A percentile compares a stretch with the other conserved stretches of the same genome.
Conservation (phyloP, 805 yeast genomes). For the Starmerella geochares region DNA sequence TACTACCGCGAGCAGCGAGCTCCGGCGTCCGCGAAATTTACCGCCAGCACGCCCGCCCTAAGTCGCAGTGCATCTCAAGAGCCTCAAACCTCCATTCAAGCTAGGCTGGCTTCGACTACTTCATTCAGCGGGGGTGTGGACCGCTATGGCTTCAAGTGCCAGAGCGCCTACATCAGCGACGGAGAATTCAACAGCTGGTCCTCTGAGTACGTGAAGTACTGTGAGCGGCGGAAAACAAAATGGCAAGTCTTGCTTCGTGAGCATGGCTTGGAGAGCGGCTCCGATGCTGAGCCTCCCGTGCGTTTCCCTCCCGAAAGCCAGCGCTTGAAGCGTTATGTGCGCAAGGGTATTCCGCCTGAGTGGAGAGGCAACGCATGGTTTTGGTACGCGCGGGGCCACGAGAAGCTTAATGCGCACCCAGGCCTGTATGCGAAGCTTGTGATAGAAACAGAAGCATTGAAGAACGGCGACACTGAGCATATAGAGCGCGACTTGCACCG, state of each 20-base stretch:
- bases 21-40: not conserved
- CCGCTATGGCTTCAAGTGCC: slow-evolving; percentile 79
- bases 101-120: slow-evolving; percentile 14
- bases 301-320: slow-evolving; percentile 31
- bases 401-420: slow-evolving; percentile 51
- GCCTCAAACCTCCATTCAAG: not conserved
- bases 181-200: slow-evolving; percentile 69
- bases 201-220: slow-evolving; percentile 51
- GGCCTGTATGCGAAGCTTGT: slow-evolving; percentile 69
- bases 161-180: slow-evolving; percentile 42
- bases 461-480: slow-evolving; percentile 75
- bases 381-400: slow-evolving; percentile 79
- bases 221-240: slow-evolving; percentile 56
- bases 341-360: slow-evolving; percentile 92
- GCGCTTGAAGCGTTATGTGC: slow-evolving; percentile 56
- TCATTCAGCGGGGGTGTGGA: slow-evolving; percentile 36
- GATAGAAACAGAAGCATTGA: slow-evolving; percentile 42
- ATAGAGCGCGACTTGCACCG: slow-evolving; percentile 89
- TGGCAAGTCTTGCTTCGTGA: slow-evolving; percentile 63
- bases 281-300: slow-evolving; percentile 34
- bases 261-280: slow-evolving; percentile 46
- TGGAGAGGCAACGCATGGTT: slow-evolving; percentile 99
- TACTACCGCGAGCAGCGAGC: not conserved
- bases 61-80: not conserved
- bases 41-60: not conserved